phyloP scores from a whole-genome alignment of 1,139 yeast species.

The Scheffersomyces segobiensis region DNA sequence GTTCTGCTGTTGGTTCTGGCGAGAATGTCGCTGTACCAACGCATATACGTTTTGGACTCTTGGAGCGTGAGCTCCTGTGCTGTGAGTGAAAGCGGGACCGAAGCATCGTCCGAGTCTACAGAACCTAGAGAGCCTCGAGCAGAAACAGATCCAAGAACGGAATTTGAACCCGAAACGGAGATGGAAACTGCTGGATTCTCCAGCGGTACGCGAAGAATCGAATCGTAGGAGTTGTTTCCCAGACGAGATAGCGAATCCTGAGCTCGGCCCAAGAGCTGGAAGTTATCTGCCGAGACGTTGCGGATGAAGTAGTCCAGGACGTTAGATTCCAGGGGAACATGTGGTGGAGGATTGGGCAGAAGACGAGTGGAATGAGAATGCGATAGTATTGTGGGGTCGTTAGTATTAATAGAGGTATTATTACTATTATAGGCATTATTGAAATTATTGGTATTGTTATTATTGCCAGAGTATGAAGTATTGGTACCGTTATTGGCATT shows the following conservation, averaged over 20 bases:
- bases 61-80: slow-evolving; percentile 61
- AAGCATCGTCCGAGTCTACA: slow-evolving; percentile 12
- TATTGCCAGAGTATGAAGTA: neutral
- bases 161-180: neutral
- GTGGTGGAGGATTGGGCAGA: neutral
- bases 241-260: slow-evolving; percentile 1
- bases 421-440: neutral
- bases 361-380: neutral
- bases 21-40: slow-evolving; percentile 76
- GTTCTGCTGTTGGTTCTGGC: slow-evolving; percentile 57
- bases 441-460: neutral
- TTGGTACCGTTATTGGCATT: neutral
- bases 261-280: neutral
- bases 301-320: neutral
- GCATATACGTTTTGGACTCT: slow-evolving; percentile 69
- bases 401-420: neutral
- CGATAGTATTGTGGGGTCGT: neutral
- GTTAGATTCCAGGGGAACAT: neutral
- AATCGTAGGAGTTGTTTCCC: slow-evolving; percentile 1
- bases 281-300: neutral
- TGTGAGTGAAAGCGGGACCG: slow-evolving; percentile 61
- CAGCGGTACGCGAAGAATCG: slow-evolving; percentile 5
- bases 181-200: slow-evolving; percentile 2
- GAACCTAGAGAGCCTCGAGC: slow-evolving; percentile 1
- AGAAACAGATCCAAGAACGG: neutral